Base-by-base conservation (phyloP, 371 early-diverging fungal genomes). In the Mortierella sp. region DNA sequence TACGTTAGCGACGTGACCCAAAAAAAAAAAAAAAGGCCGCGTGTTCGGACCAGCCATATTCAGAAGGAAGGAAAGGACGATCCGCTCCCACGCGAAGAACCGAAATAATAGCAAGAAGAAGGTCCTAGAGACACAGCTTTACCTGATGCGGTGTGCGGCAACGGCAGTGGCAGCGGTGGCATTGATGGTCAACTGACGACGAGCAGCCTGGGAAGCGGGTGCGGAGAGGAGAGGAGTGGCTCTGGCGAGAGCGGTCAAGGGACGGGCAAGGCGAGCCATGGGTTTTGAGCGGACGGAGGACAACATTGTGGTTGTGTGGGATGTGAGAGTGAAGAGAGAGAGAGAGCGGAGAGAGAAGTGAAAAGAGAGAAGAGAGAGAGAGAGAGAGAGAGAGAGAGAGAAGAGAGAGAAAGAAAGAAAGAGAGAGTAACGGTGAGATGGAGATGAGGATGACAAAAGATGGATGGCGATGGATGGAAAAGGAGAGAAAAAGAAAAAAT, bases 221-320 rank as follows among this genome's bases (percentile, higher is more conserved):
- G 57, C 29, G 43, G 72, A 62, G 63, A 72, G 62, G 53, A 62
- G 57, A 45, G 70, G 46, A 30, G 74, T 57, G 62, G 72, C 43
- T 59, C 51, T 55, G 62, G 72, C 37, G 62, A 77, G 72, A 1
- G 77, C 68, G 26, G 66, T 68, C 62, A 77, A 59, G 43, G 79
- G 79, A 63, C 73, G 69, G 56, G 79, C 79, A 63, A 72, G 43
- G 48, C 73, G 79, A 55, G 66, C 66, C 62, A 72, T 26, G 23
- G 65, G 73, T 77, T 77, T 77, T 72, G 79, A 72, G 68, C 77
- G 77, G 43, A 77, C 66, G 57, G 79, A 69, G 50, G 79, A 77
- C 69, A 77, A 72, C 79, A 77, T 77, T 72, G 70, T 77, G 77
- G 21, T 15, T 60, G 44, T 15, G 18, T 4, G 2, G 53, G 9